A percentile compares a stretch with the other conserved stretches of the same genome.
These are phyloP conservation scores for Lachancea meyersii DNA, from an alignment of 805 yeast species.

Conservation along the genomic window DNA sequence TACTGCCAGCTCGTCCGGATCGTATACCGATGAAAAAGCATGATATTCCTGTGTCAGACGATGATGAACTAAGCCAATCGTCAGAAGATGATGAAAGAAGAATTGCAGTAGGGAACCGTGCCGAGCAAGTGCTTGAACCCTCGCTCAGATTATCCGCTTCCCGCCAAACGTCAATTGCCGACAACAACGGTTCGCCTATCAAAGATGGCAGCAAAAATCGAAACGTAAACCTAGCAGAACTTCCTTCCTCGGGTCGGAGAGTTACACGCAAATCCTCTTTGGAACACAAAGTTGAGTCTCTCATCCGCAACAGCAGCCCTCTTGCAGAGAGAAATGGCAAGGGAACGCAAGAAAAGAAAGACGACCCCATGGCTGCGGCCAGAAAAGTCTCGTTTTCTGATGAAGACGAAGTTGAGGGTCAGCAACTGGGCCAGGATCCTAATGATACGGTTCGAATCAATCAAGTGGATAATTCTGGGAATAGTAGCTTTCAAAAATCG, in stretches of 20 bases:
- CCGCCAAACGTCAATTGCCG: constrained; percentile 31
- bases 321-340: constrained; percentile 16
- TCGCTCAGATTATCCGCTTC: constrained; percentile 8
- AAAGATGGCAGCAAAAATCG: constrained; percentile 19
- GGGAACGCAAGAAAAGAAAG: constrained; percentile 13
- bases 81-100: constrained; percentile 18
- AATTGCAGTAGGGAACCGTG: constrained; percentile 3
- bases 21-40: constrained; percentile 35
- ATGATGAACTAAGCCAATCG: constrained; percentile 13
- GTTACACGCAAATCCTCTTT: constrained; percentile 24
- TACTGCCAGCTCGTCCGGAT: constrained; percentile 29
- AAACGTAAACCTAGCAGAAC: constrained; percentile 27
- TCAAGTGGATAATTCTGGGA: constrained; percentile 12
- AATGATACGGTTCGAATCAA: constrained; percentile 18
- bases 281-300: constrained; percentile 20
- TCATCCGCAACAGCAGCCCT: constrained; percentile 14
- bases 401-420: constrained; percentile 14
- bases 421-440: constrained; percentile 12
- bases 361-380: constrained; percentile 13
- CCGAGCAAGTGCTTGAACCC: not conserved
- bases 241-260: constrained; percentile 17
- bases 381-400: constrained; percentile 23
- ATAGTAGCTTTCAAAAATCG: constrained; percentile 25
- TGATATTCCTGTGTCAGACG: constrained; percentile 15
- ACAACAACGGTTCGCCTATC: constrained; percentile 29